Conservation (phyloP, 2,329 filamentous ascomycete species). For the Apiospora arundinis region DNA sequence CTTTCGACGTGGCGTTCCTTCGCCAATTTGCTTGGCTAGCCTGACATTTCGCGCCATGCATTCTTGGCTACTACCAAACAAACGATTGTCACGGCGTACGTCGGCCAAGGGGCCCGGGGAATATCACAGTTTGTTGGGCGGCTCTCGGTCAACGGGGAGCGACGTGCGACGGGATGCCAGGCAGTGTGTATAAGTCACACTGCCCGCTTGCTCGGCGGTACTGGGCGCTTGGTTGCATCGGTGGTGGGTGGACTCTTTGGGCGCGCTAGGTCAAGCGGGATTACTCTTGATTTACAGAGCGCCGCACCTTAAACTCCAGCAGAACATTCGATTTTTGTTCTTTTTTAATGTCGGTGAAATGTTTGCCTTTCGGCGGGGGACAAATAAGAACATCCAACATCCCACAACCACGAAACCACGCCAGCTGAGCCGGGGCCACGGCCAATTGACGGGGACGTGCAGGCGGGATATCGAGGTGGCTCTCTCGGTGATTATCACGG, state of each 20-base stretch:
- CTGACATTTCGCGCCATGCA: neutral
- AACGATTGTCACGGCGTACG: neutral
- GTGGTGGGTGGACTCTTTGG: neutral
- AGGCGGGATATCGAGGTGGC: neutral
- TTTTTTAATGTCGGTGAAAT: neutral
- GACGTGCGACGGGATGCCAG: neutral
- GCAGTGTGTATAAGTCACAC: neutral
- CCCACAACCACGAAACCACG: no score
- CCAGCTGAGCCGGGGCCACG: neutral
- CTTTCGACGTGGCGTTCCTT: slow-evolving; percentile 3
- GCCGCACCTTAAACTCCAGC: neutral
- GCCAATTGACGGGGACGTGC: slow-evolving; percentile 5
- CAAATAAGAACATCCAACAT: neutral
- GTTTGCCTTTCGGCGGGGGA: neutral
- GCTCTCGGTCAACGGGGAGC: neutral
- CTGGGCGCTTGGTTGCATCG: neutral
- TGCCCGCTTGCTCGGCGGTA: neutral
- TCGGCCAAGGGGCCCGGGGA: neutral
- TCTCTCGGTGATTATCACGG: neutral
- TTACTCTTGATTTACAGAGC: neutral
- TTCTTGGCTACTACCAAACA: slow-evolving; percentile 6
- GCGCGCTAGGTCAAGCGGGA: neutral
- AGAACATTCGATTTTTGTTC: neutral
- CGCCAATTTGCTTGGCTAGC: slow-evolving; percentile 4
- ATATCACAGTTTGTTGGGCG: neutral